phyloP scores from a whole-genome alignment of 176 grass and related monocot genomes.

The Oryza glumipatula region DNA sequence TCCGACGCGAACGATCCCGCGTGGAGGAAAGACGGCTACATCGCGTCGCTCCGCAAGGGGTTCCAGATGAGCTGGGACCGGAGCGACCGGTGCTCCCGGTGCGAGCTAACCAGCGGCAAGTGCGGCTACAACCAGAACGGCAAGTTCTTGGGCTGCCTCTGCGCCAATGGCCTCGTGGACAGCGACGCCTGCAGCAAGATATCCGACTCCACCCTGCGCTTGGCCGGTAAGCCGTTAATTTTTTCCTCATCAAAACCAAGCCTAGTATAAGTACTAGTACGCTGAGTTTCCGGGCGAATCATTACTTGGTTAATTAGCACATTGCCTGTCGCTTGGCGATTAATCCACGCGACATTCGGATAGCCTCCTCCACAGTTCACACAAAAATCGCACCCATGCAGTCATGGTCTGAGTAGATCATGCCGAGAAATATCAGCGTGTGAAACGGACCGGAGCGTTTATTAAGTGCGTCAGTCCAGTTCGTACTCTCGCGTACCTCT shows the following conservation, averaged over 20 bases:
- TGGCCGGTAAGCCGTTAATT: constrained; percentile 35
- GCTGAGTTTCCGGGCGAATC: neutral
- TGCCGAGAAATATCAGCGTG: constrained; percentile 35
- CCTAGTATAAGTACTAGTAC: neutral
- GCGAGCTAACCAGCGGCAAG: constrained; percentile 41
- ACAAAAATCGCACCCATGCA: neutral
- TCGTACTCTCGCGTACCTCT: neutral
- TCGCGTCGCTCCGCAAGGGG: constrained; percentile 27
- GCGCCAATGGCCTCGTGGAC: constrained; percentile 22
- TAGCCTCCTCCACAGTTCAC: neutral
- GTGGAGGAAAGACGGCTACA: constrained; percentile 41
- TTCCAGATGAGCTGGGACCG: constrained; percentile 49
- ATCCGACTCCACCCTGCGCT: neutral
- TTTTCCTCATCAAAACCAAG: neutral
- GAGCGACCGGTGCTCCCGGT: constrained; percentile 16
- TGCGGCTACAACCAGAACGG: constrained; percentile 38
- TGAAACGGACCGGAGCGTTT: constrained; percentile 33
- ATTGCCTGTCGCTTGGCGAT: constrained; percentile 4
- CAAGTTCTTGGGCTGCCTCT: constrained; percentile 49
- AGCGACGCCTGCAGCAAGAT: constrained; percentile 17
- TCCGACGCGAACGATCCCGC: neutral
- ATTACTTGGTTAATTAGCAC: neutral
- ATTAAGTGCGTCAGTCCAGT: neutral
- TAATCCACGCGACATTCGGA: neutral
- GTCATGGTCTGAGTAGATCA: neutral